Base-by-base conservation (phyloP, 2,329 filamentous ascomycete species). In the Ramularia endophylla region DNA sequence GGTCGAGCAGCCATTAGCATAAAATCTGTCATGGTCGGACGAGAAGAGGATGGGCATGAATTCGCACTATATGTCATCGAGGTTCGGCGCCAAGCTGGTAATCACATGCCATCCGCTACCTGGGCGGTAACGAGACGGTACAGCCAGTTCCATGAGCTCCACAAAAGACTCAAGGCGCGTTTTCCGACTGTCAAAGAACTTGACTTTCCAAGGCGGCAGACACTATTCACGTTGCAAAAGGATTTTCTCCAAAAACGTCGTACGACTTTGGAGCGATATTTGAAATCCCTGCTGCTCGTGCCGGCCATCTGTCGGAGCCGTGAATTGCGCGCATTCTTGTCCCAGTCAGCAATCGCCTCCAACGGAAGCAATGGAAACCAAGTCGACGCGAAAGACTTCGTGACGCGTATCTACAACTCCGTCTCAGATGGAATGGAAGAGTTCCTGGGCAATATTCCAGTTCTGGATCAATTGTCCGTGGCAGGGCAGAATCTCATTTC, bases 391-490 rank as follows among this genome's bases (percentile, higher is more conserved):
- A 68, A 67, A 63, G 86, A 97, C 60, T 89, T 98, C 62, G 92
- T 98, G 50, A 88, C 87, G 1, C 81, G 92, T 4, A 80, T 98
- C 35, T 98, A 97, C 67, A 94, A 94, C 61, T 97, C 90, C 0
- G 90, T 98, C 16, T 86, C 90, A 1, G 92, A 98, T 59, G 92
- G 94, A 25, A 94, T 98, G 83, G 92, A 98, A 61, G 92, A 98
- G 55, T 94, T 98, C 40, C 71, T 98, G 3, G 92, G 92, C 41
- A 97, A 95, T 59, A 90, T 97, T 31, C 87, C 92, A 1, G 89
- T 95, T 0, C 75, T 98, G 20, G 92, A 98, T 56, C 92, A 97
- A 61, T 77, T 98, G 5, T 95, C 89, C 0, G 77, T 88, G 2
- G 89, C 92, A 5, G 90, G 90, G 0, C 90, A 97, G 61, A 95